Conservation (phyloP, 2,329 filamentous ascomycete genomes). For the Paecilomyces fulvus region DNA sequence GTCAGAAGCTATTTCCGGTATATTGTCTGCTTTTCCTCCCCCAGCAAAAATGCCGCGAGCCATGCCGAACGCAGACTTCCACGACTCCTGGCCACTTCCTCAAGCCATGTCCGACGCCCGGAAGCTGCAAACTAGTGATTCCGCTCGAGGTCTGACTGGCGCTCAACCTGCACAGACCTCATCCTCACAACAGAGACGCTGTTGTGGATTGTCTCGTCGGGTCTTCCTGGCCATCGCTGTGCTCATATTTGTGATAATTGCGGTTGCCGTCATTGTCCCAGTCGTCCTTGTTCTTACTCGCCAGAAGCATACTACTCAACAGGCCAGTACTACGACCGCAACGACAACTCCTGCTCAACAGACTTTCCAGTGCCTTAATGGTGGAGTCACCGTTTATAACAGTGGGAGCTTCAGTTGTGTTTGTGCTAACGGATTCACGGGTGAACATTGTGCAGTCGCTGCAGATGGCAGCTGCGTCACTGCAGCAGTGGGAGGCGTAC, state of each 20-base stretch:
- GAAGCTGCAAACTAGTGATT: conserved; percentile 20
- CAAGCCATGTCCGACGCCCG: conserved; percentile 27
- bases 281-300: conserved; percentile 54
- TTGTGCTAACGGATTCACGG: conserved; percentile 80
- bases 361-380: conserved; percentile 63
- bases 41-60: conserved; percentile 38
- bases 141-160: neutral
- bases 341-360: conserved; percentile 46
- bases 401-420: conserved; percentile 70
- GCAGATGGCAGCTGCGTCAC: conserved; percentile 50
- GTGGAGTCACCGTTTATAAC: conserved; percentile 65
- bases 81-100: conserved; percentile 30
- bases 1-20: conserved; percentile 53
- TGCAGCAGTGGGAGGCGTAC: conserved; percentile 33
- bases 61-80: conserved; percentile 33
- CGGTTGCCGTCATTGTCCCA: conserved; percentile 76
- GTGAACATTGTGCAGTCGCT: conserved; percentile 46
- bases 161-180: conserved; percentile 9
- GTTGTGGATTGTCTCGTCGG: conserved; percentile 79
- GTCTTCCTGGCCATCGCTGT: conserved; percentile 60
- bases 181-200: conserved; percentile 46
- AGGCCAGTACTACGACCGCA: conserved; percentile 23
- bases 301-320: conserved; percentile 31
- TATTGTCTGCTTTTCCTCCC: conserved; percentile 57
- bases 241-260: conserved; percentile 61